These are phyloP conservation scores for Spizellomyces sp. DNA, from an alignment of 192 early-diverging fungal species.

Conservation along the genomic window DNA sequence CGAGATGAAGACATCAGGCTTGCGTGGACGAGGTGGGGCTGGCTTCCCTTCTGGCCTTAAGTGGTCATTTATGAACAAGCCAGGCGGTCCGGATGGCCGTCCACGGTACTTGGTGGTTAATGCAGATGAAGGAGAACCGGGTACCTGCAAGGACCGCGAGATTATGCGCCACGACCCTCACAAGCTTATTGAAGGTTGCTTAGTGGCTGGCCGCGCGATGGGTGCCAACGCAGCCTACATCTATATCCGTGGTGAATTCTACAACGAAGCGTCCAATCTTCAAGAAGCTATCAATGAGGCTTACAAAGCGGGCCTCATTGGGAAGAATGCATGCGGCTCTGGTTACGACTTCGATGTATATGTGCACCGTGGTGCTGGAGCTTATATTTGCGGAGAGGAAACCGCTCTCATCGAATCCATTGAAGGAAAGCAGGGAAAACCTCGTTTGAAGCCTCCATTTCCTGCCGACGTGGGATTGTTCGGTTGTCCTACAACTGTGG, in stretches of 20 bases:
- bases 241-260: conserved; percentile 96
- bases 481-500: conserved; percentile 99
- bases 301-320: conserved; percentile 95
- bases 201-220: conserved; percentile 96
- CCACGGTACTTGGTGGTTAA: conserved; percentile 96
- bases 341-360: conserved; percentile 98
- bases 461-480: conserved; percentile 98
- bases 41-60: conserved; percentile 98
- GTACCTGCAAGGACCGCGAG: conserved; percentile 98
- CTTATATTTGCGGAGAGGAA: conserved; percentile 98
- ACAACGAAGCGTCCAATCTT: conserved; percentile 91
- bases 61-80: conserved; percentile 99
- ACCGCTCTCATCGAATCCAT: conserved; percentile 61
- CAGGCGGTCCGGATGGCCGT: conserved; percentile 61
- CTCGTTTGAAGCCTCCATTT: conserved; percentile 98
- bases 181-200: conserved; percentile 96
- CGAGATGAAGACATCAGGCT: conserved; percentile 94
- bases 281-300: conserved; percentile 96
- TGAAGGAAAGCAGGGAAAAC: conserved; percentile 99
- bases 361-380: conserved; percentile 96
- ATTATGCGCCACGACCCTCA: conserved; percentile 90
- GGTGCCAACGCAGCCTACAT: conserved; percentile 97
- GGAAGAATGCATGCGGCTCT: conserved; percentile 96
- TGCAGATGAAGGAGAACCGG: conserved; percentile 98
- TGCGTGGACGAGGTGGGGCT: conserved; percentile 91